Evolutionary conservation across 2,329 filamentous ascomycete genomes (phyloP), one percentile per base, ranked within the genome.

Genomic region (Aspergillus luchuensis): DNA sequence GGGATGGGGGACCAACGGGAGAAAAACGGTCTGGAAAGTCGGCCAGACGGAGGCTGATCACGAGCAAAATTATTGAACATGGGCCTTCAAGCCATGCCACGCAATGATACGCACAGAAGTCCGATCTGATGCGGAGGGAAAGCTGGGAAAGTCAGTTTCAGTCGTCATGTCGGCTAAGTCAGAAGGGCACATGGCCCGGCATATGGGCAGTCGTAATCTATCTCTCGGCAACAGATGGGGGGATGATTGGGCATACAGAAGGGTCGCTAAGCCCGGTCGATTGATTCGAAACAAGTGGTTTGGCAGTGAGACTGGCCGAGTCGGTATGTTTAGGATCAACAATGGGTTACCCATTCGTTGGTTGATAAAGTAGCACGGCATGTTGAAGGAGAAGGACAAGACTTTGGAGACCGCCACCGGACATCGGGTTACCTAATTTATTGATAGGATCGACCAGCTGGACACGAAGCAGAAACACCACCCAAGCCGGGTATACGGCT

Each of bases 401-500:
- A 55, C 19, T 43, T 36, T 55, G 38, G 52, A 39, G 39, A 43
- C 38, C 39, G 52, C 52, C 52, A 55, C 52, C 25, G 41, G 21
- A 28, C 38, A 43, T 45, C 38, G n/a, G 52, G 52, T 55, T 55
- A 45, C 52, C 52, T 45, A 45, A 55, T 55, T 43, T 55, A 55
- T 55, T 55, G 52, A 28, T 43, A 13, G 36, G 52, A 55, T 55
- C 38, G 52, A 55, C 52, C 38, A 45, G 52, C 52, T 55, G 52
- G 52, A 55, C 38, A 55, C 51, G 47, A 50, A 45, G 41, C 41
- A 19, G 21, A 45, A 45, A 43, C 39, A 11, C 25, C 48, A n/a
- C 10, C 49, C 49, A 33, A 52, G 28, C 33, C 49, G 52, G 52
- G 38, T 43, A 45, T 55, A 41, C 52, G 52, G 52, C 52, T 45